phyloP scores from a whole-genome alignment of 306 rosid species.

The Cucurbita ficifolia region DNA sequence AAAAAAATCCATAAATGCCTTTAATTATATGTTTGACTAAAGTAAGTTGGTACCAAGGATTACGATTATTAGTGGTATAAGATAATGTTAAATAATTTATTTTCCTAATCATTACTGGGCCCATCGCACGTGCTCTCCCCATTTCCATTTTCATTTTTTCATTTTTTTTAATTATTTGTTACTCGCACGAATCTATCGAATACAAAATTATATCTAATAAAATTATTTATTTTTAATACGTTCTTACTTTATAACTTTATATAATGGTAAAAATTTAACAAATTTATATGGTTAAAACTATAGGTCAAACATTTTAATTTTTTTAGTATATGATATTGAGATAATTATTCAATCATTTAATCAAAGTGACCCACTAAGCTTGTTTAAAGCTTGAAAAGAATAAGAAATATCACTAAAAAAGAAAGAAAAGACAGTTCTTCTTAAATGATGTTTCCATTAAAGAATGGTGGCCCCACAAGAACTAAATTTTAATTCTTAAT shows the following conservation, averaged over 20 bases:
- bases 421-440: background rate
- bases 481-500: background rate
- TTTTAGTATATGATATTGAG: no score
- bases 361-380: background rate
- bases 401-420: background rate
- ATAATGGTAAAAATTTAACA: no score
- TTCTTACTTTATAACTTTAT: no score
- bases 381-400: background rate
- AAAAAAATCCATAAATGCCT: background rate
- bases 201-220: no score
- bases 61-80: background rate
- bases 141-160: background rate
- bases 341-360: background rate
- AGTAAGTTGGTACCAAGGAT: background rate
- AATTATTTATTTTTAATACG: no score
- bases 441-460: slow-evolving; percentile 6
- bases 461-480: background rate
- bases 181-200: no score
- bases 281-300: background rate
- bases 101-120: background rate
- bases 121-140: slow-evolving; percentile 3
- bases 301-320: background rate
- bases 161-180: no score
- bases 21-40: background rate
- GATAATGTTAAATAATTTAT: background rate